Percentiles rank a stretch among this genome's conserved stretches.
Evolutionary conservation across 768 basidiomycete species (phyloP).

Genomic region (Russula foetens): DNA sequence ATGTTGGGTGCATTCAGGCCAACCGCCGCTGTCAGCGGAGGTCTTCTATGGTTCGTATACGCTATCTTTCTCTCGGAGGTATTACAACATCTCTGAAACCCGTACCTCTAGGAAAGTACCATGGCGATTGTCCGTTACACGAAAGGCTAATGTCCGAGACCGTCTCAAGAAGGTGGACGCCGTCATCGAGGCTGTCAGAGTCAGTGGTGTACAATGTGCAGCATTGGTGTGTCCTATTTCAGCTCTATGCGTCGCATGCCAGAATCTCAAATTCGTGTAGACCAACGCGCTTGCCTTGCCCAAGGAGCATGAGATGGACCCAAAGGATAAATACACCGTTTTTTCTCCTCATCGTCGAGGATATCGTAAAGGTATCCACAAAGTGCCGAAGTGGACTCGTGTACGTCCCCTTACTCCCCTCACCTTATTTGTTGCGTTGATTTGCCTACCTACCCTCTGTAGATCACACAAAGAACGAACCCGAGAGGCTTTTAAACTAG

Average conservation of each 20-base stretch:
- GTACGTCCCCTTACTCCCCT: conserved; percentile 36
- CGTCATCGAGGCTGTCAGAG: conserved; percentile 81
- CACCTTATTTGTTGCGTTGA: background rate
- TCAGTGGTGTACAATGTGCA: conserved; percentile 70
- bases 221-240: conserved; percentile 53
- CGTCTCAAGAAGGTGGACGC: conserved; percentile 89
- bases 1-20: conserved; percentile 89
- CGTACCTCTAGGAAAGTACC: conserved; percentile 74
- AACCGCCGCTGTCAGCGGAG: conserved; percentile 55
- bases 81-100: background rate
- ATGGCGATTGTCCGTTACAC: conserved; percentile 84
- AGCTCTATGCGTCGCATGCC: background rate
- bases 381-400: conserved; percentile 95
- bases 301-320: conserved; percentile 87
- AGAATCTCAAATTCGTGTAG: conserved; percentile 24
- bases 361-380: conserved; percentile 93
- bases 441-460: background rate
- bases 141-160: conserved; percentile 86
- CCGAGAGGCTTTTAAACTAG: conserved; percentile 74
- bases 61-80: background rate
- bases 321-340: conserved; percentile 93
- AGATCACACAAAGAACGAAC: conserved; percentile 83
- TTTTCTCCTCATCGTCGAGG: conserved; percentile 62
- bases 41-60: conserved; percentile 72
- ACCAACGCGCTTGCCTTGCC: conserved; percentile 72